A percentile compares a stretch with the other conserved stretches of the same genome.
Evolutionary conservation across 78 protist genomes (phyloP).

Genomic region (Chrysochromulina tobinii): DNA sequence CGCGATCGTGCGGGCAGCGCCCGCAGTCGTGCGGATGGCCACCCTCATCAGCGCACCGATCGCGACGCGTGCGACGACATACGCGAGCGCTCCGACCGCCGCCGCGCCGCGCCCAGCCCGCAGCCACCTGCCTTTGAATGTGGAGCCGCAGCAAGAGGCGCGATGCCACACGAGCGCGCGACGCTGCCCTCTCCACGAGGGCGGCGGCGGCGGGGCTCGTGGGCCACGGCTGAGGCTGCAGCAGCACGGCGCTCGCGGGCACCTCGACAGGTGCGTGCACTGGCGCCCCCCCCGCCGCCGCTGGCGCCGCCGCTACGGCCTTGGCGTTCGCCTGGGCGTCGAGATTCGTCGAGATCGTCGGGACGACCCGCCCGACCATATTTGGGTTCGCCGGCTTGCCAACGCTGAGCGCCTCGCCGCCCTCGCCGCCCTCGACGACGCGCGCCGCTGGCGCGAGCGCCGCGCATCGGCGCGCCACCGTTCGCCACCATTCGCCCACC

Average conservation of each 20-base stretch:
- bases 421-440: neutral
- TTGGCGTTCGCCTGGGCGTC: no score
- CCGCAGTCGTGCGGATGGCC: neutral
- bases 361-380: no score
- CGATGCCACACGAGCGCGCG: no score
- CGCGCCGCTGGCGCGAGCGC: neutral
- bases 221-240: no score
- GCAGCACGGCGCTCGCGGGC: no score
- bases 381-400: no score
- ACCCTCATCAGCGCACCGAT: neutral
- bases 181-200: no score
- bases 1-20: neutral
- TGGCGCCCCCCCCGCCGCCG: neutral
- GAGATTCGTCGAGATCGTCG: no score
- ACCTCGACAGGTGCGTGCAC: no score
- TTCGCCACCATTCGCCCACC: neutral
- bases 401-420: neutral
- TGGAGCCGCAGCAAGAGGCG: neutral
- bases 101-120: constrained; percentile 8
- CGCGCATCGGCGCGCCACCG: neutral
- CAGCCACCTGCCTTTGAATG: neutral
- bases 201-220: no score
- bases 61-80: neutral
- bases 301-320: neutral
- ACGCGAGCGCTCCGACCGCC: neutral